phyloP scores from a whole-genome alignment of 495 filamentous ascomycete genomes.

The Penicillium pancosmium region DNA sequence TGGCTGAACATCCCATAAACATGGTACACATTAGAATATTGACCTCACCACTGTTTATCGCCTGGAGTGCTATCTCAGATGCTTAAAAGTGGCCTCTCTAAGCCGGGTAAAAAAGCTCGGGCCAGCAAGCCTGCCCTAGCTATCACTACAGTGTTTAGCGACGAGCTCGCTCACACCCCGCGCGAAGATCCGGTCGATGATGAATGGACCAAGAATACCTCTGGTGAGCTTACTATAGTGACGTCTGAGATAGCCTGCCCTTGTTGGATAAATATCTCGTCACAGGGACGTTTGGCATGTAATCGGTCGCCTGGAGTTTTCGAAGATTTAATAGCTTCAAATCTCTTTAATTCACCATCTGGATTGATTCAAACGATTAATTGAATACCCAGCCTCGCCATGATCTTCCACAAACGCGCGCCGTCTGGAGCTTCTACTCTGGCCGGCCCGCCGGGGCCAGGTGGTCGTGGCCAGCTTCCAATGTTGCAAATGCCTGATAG shows the following conservation, averaged over 20 bases:
- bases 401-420: slow-evolving; percentile 18
- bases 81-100: neutral
- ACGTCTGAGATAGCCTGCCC: slow-evolving; percentile 18
- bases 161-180: neutral
- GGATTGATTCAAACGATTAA: neutral
- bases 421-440: slow-evolving; percentile 17
- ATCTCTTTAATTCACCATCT: neutral
- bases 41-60: slow-evolving; percentile 18
- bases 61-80: neutral
- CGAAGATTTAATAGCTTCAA: neutral
- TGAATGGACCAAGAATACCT: slow-evolving; percentile 10
- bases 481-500: slow-evolving; percentile 44
- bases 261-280: slow-evolving; percentile 12
- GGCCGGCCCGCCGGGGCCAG: slow-evolving; percentile 8
- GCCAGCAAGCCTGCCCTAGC: neutral
- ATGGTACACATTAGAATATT: slow-evolving; percentile 10
- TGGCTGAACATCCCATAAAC: neutral
- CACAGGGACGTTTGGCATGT: neutral
- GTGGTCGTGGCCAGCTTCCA: slow-evolving; percentile 34
- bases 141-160: neutral
- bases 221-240: slow-evolving; percentile 7
- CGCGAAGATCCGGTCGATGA: slow-evolving; percentile 18
- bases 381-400: neutral
- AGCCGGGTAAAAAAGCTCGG: neutral
- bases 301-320: neutral